phyloP scores from a whole-genome alignment of 148 eudicot species.

The Nepenthes mirabilis region DNA sequence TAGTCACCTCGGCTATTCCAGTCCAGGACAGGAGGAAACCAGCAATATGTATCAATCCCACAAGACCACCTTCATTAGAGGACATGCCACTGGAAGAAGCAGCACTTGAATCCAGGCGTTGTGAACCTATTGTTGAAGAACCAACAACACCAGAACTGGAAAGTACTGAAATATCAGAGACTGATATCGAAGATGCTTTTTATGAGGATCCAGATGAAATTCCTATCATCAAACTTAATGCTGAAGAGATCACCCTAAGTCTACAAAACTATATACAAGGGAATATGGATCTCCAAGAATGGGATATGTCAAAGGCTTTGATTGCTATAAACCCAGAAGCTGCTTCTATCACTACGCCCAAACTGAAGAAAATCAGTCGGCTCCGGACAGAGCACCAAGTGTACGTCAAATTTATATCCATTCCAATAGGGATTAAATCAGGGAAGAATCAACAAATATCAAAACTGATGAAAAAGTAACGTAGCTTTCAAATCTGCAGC shows the following conservation, averaged over 20 bases:
- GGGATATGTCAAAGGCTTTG: slow-evolving; percentile 24
- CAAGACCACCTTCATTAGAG: slow-evolving; percentile 21
- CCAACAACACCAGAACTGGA: slow-evolving; percentile 31
- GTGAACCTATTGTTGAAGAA: slow-evolving; percentile 40
- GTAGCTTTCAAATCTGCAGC: no score
- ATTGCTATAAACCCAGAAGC: slow-evolving; percentile 14
- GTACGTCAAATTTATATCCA: slow-evolving; percentile 18
- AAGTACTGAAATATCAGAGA: slow-evolving; percentile 10
- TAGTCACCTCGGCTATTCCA: slow-evolving; percentile 26
- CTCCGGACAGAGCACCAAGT: slow-evolving; percentile 35
- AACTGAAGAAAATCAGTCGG: slow-evolving; percentile 16
- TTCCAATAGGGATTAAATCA: neutral
- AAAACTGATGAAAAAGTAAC: neutral
- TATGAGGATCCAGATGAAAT: slow-evolving; percentile 13
- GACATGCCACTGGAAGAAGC: slow-evolving; percentile 8
- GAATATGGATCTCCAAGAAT: slow-evolving; percentile 10
- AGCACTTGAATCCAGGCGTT: slow-evolving; percentile 9
- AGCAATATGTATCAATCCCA: slow-evolving; percentile 10
- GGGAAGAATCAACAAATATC: neutral
- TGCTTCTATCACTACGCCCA: slow-evolving; percentile 22
- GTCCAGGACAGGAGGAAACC: slow-evolving; percentile 9
- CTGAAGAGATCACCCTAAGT: slow-evolving; percentile 12
- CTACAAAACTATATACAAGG: slow-evolving; percentile 5
- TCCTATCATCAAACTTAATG: slow-evolving; percentile 21
- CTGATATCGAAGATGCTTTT: slow-evolving; percentile 25